Conservation (phyloP, 148 eudicot genomes). For the Arbutus unedo region DNA sequence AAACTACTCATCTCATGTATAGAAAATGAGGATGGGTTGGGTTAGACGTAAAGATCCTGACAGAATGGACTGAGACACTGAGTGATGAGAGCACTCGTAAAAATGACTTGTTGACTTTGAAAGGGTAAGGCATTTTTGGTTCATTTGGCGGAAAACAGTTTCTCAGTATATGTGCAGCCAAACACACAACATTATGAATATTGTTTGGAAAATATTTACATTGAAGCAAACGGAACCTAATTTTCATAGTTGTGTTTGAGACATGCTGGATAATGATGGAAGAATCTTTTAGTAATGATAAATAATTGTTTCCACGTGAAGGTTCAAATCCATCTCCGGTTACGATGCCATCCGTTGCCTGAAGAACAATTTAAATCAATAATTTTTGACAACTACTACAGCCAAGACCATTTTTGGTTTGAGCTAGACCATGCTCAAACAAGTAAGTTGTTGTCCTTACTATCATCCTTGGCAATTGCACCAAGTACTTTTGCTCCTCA, state of each 20-base stretch:
- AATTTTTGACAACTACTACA: conserved; percentile 57
- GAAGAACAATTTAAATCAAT: conserved; percentile 66
- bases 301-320: conserved; percentile 15
- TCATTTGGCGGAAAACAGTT: neutral
- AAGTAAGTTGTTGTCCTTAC: conserved; percentile 42
- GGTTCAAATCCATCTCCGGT: conserved; percentile 53
- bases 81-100: neutral
- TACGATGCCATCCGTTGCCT: conserved; percentile 44
- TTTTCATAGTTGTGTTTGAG: neutral
- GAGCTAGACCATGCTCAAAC: conserved; percentile 80
- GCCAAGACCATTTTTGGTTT: conserved; percentile 50
- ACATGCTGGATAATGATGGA: neutral
- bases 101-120: neutral
- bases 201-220: neutral
- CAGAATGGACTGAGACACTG: neutral
- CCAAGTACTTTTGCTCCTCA: conserved; percentile 32
- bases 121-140: neutral
- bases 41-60: neutral
- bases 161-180: neutral
- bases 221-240: neutral
- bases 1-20: neutral
- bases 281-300: neutral
- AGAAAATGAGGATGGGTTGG: neutral
- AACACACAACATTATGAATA: neutral
- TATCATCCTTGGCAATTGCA: conserved; percentile 44